A percentile compares a stretch with the other conserved stretches of the same genome.
Conservation (phyloP, 495 filamentous ascomycete genomes). For the Letharia lupina region DNA sequence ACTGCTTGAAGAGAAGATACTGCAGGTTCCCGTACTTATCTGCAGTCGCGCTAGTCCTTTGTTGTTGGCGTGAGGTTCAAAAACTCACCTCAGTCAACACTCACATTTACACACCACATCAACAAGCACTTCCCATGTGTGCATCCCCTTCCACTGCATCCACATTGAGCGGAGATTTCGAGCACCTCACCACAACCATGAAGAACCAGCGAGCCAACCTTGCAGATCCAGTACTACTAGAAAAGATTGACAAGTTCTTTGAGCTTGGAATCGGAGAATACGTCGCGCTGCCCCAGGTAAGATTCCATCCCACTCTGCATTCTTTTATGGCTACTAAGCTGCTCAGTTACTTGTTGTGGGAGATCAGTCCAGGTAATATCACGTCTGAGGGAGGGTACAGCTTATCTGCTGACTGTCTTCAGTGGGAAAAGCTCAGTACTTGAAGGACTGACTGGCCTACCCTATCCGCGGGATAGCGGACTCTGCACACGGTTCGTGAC, state of each 20-base stretch:
- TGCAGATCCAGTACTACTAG: conserved; percentile 31
- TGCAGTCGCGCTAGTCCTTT: not conserved
- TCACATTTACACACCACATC: not conserved
- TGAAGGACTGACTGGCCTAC: conserved; percentile 38
- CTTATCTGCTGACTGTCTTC: conserved; percentile 9
- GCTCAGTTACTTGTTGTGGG: conserved; percentile 36
- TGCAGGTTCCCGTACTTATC: not conserved
- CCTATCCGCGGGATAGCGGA: conserved; percentile 36
- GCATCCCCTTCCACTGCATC: not conserved
- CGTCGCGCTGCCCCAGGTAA: conserved; percentile 31
- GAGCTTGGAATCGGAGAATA: conserved; percentile 38
- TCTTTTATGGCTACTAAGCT: not conserved
- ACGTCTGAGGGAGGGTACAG: not conserved
- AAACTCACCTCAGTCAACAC: not conserved
- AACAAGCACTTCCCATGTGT: not conserved
- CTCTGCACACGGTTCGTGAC: conserved; percentile 43
- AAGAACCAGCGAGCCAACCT: conserved; percentile 14
- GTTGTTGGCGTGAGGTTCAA: not conserved
- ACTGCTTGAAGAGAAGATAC: not conserved
- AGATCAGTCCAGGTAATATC: conserved; percentile 30
- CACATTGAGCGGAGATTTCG: not conserved
- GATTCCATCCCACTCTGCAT: too few relatives aligned
- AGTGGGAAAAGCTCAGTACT: conserved; percentile 41
- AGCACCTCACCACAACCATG: not conserved
- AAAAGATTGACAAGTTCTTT: conserved; percentile 39